Evolutionary conservation across 2,329 filamentous ascomycete species (phyloP).

Genomic region (Mollisia scopiformis): DNA sequence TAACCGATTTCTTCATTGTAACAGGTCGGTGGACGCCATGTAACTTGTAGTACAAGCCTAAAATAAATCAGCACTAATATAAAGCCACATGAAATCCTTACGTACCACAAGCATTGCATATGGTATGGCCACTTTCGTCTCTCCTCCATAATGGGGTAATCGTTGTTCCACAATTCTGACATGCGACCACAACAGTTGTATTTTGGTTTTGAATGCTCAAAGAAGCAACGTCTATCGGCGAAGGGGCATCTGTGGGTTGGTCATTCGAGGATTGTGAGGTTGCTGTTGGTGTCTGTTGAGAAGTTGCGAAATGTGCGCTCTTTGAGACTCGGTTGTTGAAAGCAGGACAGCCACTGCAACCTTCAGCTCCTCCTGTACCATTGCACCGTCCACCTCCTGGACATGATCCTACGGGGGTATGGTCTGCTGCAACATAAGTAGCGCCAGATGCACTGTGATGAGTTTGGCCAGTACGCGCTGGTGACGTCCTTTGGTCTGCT

Average conservation of each 20-base stretch:
- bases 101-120: conserved; percentile 97
- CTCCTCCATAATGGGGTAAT: conserved; percentile 95
- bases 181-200: conserved; percentile 77
- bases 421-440: conserved; percentile 78
- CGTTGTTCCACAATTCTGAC: conserved; percentile 95
- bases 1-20: conserved; percentile 98
- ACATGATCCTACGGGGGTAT: conserved; percentile 81
- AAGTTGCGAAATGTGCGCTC: conserved; percentile 70
- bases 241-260: conserved; percentile 35
- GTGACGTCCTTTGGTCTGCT: conserved; percentile 32
- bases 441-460: conserved; percentile 49
- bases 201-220: conserved; percentile 47
- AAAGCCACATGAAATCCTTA: conserved; percentile 26
- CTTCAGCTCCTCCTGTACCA: conserved; percentile 92
- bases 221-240: conserved; percentile 53
- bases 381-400: conserved; percentile 95
- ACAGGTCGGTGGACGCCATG: conserved; percentile 92
- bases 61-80: background rate
- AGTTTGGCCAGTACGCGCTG: conserved; percentile 37
- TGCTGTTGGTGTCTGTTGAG: conserved; percentile 26
- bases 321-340: conserved; percentile 97
- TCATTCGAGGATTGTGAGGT: conserved; percentile 31
- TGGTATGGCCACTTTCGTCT: conserved; percentile 93
- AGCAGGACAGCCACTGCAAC: conserved; percentile 92
- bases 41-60: conserved; percentile 91